A percentile compares a stretch with the other conserved stretches of the same genome.
phyloP scores from a whole-genome alignment of 1,284 basidiomycete genomes.

The Inonotus hispidus region DNA sequence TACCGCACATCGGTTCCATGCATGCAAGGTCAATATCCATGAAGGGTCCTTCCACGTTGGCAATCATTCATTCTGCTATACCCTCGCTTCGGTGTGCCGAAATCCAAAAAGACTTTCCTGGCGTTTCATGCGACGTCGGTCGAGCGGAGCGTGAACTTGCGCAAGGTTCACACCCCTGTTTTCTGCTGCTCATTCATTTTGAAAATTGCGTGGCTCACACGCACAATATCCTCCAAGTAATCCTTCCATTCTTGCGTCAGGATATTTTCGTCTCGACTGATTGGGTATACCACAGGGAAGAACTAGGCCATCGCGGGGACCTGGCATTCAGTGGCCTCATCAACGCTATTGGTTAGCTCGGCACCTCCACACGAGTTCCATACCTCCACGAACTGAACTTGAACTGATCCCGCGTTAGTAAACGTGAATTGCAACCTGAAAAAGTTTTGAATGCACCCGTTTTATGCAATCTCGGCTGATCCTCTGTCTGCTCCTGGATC shows the following conservation, averaged over 20 bases:
- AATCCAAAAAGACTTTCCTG: conserved; percentile 18
- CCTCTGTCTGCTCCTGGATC: conserved; percentile 7
- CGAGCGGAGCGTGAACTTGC: neutral
- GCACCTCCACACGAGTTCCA: neutral
- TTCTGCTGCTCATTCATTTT: conserved; percentile 1
- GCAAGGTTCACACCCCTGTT: conserved; percentile 4
- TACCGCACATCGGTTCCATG: neutral
- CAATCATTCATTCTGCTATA: neutral
- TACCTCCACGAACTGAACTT: too few relatives aligned
- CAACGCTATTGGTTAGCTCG: neutral
- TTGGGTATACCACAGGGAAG: neutral
- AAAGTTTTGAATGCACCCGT: neutral
- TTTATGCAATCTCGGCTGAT: neutral
- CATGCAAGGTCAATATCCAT: neutral
- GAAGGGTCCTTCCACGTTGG: neutral
- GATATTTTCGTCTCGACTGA: neutral
- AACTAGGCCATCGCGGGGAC: neutral
- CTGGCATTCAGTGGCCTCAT: neutral
- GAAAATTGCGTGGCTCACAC: neutral
- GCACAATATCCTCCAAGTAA: neutral
- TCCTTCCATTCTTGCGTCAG: conserved; percentile 1
- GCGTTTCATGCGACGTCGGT: neutral
- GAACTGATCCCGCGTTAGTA: neutral
- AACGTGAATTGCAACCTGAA: neutral
- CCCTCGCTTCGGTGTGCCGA: conserved; percentile 10